Percentiles rank a stretch among this genome's conserved stretches.
phyloP scores from a whole-genome alignment of 2,329 filamentous ascomycete genomes.

The Fusarium sp. region DNA sequence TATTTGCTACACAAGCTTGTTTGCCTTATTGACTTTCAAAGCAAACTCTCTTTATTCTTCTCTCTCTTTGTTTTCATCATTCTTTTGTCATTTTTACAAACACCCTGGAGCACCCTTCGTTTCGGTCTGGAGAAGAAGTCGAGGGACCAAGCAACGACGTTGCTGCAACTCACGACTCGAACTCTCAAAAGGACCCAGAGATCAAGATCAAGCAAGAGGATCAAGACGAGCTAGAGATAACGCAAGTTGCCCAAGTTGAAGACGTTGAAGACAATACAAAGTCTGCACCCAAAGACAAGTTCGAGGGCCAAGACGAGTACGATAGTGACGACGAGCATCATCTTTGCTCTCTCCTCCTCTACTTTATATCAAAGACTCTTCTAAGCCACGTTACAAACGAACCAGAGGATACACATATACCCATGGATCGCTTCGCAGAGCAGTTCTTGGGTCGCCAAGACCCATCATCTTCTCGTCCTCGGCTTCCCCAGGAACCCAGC shows the following conservation, averaged over 20 bases:
- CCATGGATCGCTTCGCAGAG: constrained; percentile 46
- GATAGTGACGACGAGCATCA: constrained; percentile 40
- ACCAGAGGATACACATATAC: not conserved
- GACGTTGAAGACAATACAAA: constrained; percentile 8
- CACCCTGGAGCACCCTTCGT: constrained; percentile 31
- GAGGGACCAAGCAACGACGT: constrained; percentile 29
- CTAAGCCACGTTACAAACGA: constrained; percentile 26
- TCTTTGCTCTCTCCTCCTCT: constrained; percentile 41
- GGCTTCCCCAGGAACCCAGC: constrained; percentile 32
- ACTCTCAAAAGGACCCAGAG: constrained; percentile 17
- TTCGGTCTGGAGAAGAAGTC: constrained; percentile 26
- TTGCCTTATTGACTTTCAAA: not conserved
- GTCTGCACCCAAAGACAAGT: not conserved
- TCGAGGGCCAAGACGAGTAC: constrained; percentile 16
- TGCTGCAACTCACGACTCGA: constrained; percentile 34
- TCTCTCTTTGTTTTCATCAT: not conserved
- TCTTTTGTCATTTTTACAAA: not conserved
- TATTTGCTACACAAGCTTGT: constrained; percentile 31
- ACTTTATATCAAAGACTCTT: constrained; percentile 42
- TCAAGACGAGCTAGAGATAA: constrained; percentile 6
- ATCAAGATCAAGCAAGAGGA: constrained; percentile 13
- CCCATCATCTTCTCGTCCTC: constrained; percentile 20
- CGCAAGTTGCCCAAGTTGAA: not conserved
- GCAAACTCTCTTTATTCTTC: not conserved
- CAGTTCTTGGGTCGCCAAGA: constrained; percentile 42